These are phyloP conservation scores for Carex arenaria DNA, from an alignment of 202 grass and related monocot genomes.

Conservation along the genomic window DNA sequence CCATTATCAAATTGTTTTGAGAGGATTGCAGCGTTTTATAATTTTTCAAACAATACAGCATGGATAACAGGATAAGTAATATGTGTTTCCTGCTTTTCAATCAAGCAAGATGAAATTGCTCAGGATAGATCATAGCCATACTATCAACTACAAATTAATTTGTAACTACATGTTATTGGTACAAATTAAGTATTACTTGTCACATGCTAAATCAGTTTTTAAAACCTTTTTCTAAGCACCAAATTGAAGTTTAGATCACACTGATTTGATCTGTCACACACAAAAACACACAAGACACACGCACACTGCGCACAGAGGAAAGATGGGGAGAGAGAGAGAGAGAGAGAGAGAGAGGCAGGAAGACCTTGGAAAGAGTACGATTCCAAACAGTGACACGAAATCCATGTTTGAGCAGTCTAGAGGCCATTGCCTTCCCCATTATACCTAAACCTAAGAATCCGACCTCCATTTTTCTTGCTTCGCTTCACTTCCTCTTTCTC, in stretches of 20 bases:
- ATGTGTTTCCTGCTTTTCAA: not conserved
- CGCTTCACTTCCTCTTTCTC: not conserved
- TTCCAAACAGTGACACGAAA: slow-evolving; percentile 98
- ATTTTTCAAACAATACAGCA: not conserved
- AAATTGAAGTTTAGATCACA: not conserved
- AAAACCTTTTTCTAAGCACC: not conserved
- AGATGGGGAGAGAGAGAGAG: not conserved
- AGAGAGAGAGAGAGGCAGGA: not conserved
- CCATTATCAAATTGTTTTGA: not conserved
- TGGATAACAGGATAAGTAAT: not conserved
- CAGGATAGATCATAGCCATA: not conserved
- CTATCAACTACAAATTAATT: not conserved
- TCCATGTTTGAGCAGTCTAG: slow-evolving; percentile 72
- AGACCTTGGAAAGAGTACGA: slow-evolving; percentile 73
- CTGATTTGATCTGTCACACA: not conserved
- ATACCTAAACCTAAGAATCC: slow-evolving; percentile 93
- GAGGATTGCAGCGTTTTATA: not conserved
- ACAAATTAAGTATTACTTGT: not conserved
- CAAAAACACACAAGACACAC: not conserved
- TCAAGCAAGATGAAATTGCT: not conserved
- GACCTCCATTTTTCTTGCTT: slow-evolving; percentile 59
- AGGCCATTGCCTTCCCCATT: slow-evolving; percentile 96
- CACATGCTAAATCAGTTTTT: not conserved
- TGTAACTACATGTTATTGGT: not conserved
- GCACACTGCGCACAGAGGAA: not conserved